Evolutionary conservation across 2,329 filamentous ascomycete species (phyloP), one percentile per base, ranked within the genome.

Genomic region (Escovopsis weberi): DNA sequence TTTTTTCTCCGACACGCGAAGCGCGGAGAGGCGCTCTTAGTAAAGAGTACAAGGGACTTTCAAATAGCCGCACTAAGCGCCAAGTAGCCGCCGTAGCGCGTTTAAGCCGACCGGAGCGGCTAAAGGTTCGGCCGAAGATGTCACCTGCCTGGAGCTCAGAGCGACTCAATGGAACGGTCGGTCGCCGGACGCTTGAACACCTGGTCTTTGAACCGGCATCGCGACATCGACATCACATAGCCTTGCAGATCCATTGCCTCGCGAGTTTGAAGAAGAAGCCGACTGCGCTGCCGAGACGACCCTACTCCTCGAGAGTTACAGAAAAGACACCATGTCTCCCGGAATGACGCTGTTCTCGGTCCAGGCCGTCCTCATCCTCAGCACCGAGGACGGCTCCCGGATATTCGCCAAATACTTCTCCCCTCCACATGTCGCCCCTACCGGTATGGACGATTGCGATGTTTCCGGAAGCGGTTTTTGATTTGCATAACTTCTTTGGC

Each of bases 361-460:
- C 58, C 82, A 84, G 62, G 83, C 83, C 58, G 73, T 88, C 60
- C 72, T 86, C 52, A 78, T 88, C 54, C 79, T 88, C 59, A 78
- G 82, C 56, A 80, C 81, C 47, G 86, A 94, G 65, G 89, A 96
- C 63, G 85, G 85, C 59, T 83, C 83, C 47, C 79, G 89, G 62
- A 85, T 96, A 67, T 86, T 94, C 62, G 78, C 87, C 58, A 95
- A 95, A 71, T 94, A 94, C 75, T 94, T 89, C 72, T 65, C 63
- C 63, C 69, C 63, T 68, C 82, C 62, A 63, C 82, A 68, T 57
- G 61, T 60, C 55, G 60, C 62, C 37, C 45, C 42, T 6, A 51
- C 58, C 44, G 57, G 59, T 63, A 58, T 50, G 28, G 23, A 37
- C 8, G 10, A 32, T 37, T 26, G 38, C 8, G 7, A 12, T 33